Evolutionary conservation across 176 grass and related monocot species (phyloP).

Genomic region (Leersia perrieri): DNA sequence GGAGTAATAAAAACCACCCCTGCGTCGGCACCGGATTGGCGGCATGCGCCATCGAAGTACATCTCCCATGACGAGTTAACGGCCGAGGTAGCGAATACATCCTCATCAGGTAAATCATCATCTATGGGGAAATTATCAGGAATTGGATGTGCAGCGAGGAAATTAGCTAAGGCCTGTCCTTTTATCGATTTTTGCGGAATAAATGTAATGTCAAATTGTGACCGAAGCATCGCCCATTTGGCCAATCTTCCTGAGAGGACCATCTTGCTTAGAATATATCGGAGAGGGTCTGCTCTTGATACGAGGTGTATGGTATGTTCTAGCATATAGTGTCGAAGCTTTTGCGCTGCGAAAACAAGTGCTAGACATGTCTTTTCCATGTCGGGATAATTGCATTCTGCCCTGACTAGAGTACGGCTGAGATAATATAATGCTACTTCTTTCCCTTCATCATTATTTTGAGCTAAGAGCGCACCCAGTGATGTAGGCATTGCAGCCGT

Average conservation of each 20-base stretch:
- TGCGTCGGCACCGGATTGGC: neutral
- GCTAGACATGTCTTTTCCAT: neutral
- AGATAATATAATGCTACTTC: neutral
- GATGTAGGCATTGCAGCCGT: neutral
- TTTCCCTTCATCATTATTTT: neutral
- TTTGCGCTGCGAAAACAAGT: neutral
- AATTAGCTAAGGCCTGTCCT: neutral
- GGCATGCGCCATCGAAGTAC: neutral
- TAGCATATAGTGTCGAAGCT: neutral
- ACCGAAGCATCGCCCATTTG: neutral
- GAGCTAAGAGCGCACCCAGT: neutral
- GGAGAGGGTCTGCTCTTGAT: neutral
- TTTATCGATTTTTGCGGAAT: neutral
- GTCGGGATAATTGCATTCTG: neutral
- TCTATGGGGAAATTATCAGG: neutral
- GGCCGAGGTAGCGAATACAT: neutral
- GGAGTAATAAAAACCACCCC: neutral
- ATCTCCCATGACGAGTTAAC: neutral
- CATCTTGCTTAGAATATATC: neutral
- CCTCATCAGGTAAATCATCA: neutral
- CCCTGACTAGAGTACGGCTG: neutral
- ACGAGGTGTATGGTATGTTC: neutral
- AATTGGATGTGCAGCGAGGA: neutral
- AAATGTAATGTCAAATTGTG: neutral
- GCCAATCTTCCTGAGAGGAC: neutral